Conservation (phyloP, 1,284 basidiomycete genomes). For the Chondrostereum purpureum region DNA sequence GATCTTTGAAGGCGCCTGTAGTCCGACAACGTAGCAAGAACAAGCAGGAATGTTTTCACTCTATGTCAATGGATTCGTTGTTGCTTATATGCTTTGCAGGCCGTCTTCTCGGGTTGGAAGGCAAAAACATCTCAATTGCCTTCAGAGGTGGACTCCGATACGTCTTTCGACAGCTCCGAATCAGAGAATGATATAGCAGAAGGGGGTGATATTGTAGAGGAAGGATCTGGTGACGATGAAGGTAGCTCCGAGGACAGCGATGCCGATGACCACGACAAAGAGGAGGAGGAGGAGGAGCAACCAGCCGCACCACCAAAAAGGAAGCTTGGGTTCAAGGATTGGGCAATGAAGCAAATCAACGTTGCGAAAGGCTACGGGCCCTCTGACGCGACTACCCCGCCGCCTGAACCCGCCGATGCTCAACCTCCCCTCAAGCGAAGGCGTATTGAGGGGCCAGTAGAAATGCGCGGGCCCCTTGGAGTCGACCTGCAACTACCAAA, state of each 20-base stretch:
- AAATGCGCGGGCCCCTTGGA: slow-evolving; percentile 65
- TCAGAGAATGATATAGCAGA: slow-evolving; percentile 51
- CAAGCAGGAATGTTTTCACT: slow-evolving; percentile 12
- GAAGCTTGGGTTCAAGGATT: slow-evolving; percentile 69
- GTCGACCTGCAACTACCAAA: slow-evolving; percentile 56
- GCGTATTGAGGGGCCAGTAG: slow-evolving; percentile 28
- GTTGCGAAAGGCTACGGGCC: slow-evolving; percentile 46
- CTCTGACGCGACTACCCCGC: slow-evolving; percentile 5
- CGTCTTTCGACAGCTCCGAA: slow-evolving; percentile 73
- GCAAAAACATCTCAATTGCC: slow-evolving; percentile 13
- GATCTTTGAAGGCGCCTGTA: slow-evolving; percentile 17
- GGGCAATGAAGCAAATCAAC: slow-evolving; percentile 75
- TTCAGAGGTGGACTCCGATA: slow-evolving; percentile 38
- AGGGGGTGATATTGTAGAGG: slow-evolving; percentile 23
- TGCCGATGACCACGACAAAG: slow-evolving; percentile 20
- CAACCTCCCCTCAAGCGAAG: slow-evolving; percentile 34
- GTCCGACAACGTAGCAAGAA: neutral
- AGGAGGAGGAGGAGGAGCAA: slow-evolving; percentile 16
- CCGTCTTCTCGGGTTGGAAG: slow-evolving; percentile 37
- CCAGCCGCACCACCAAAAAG: slow-evolving; percentile 29
- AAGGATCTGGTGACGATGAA: slow-evolving; percentile 14
- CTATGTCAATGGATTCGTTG: slow-evolving; percentile 2
- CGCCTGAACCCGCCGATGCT: slow-evolving; percentile 6
- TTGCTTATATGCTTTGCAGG: slow-evolving; percentile 18
- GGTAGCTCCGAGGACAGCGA: slow-evolving; percentile 17